Conservation (phyloP, 2,329 filamentous ascomycete species). For the Neoscytalidium dimidiatum region DNA sequence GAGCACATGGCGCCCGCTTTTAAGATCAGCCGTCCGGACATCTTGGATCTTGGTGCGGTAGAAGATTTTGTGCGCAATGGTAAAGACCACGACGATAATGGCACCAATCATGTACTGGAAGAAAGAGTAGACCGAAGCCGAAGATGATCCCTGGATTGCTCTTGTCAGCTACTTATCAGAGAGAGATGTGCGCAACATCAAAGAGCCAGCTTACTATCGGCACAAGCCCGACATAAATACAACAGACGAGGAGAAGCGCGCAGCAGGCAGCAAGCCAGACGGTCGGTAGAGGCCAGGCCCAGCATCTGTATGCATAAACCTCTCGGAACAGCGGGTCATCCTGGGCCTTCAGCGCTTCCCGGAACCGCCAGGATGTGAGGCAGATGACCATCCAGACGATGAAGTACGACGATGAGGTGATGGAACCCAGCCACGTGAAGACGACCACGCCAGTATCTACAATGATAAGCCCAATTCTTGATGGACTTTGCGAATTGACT, state of each 20-base stretch:
- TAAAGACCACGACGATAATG: background rate
- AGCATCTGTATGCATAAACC: slow-evolving; percentile 32
- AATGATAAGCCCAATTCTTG: background rate
- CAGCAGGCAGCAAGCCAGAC: slow-evolving; percentile 26
- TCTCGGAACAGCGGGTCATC: slow-evolving; percentile 29
- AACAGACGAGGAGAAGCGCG: background rate
- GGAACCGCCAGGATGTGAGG: slow-evolving; percentile 35
- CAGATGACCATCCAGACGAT: slow-evolving; percentile 37
- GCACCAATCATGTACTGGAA: slow-evolving; percentile 15
- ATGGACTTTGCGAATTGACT: rapidly evolving
- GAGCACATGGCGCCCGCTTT: background rate
- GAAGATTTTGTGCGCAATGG: background rate
- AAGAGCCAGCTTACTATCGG: slow-evolving; percentile 34
- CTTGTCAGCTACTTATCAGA: slow-evolving; percentile 30
- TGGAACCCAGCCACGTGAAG: slow-evolving; percentile 30
- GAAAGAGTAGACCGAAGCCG: background rate
- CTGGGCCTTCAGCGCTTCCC: slow-evolving; percentile 28
- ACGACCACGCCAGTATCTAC: slow-evolving; percentile 22
- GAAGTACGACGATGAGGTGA: slow-evolving; percentile 36
- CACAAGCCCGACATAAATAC: slow-evolving; percentile 21
- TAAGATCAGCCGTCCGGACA: background rate
- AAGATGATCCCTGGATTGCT: background rate
- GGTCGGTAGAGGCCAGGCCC: slow-evolving; percentile 32
- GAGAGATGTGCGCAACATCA: no score
- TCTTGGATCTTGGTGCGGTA: background rate